Conservation (phyloP, 2,329 filamentous ascomycete genomes). For the Beauveria asiatica region DNA sequence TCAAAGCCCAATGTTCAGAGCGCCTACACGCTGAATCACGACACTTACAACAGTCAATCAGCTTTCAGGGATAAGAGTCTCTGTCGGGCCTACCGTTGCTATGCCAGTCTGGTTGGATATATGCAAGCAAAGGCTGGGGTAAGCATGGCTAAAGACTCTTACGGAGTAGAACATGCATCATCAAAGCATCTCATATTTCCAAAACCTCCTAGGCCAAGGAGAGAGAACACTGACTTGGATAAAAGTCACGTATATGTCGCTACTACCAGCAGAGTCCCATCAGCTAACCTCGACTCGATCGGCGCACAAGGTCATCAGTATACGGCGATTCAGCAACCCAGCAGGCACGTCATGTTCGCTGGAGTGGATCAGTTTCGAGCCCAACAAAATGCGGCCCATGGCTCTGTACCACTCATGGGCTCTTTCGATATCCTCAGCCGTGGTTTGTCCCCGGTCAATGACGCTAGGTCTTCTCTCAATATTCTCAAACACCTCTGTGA, state of each 20-base stretch:
- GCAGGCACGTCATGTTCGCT: conserved; percentile 2
- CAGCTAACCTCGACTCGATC: not conserved
- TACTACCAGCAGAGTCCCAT: not conserved
- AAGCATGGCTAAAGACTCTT: conserved; percentile 27
- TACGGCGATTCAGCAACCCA: not conserved
- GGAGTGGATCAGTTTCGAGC: conserved; percentile 32
- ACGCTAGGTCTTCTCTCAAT: conserved; percentile 60
- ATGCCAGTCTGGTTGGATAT: conserved; percentile 60
- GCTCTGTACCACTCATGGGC: not conserved
- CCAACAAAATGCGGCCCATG: conserved; percentile 12
- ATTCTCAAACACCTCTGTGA: conserved; percentile 67
- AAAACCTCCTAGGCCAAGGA: conserved; percentile 25
- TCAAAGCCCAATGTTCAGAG: not conserved
- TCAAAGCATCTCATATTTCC: conserved; percentile 48
- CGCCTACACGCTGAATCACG: not conserved
- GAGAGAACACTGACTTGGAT: not conserved
- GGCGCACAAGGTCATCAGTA: not conserved
- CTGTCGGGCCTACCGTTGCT: conserved; percentile 62
- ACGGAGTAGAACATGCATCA: conserved; percentile 28
- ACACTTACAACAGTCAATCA: conserved; percentile 12
- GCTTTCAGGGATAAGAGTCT: conserved; percentile 61
- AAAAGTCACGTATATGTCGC: not conserved
- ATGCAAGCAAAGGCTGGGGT: conserved; percentile 52
- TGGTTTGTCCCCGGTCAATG: conserved; percentile 32
- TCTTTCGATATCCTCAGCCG: not conserved